Conservation (phyloP, 164 flowering plant genomes). For the grape (Vitis vinifera) region DNA sequence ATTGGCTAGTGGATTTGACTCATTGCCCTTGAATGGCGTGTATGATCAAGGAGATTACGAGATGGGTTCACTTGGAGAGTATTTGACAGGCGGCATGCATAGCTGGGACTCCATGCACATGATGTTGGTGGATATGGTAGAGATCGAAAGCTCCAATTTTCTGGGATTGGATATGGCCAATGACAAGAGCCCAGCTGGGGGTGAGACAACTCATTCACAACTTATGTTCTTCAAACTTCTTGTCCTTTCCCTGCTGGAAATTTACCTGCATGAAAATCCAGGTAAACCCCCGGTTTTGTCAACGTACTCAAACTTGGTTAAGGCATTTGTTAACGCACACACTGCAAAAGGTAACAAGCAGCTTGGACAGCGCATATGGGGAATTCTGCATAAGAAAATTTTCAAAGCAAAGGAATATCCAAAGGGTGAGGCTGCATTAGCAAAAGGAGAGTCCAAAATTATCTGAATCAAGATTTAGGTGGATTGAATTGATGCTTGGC, state of each 20-base stretch:
- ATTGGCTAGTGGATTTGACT: too few species aligned
- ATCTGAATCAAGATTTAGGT: too few species aligned
- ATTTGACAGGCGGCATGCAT: too few species aligned
- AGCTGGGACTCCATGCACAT: too few species aligned
- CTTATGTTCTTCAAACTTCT: slow-evolving; percentile 90
- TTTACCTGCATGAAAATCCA: slow-evolving; percentile 80
- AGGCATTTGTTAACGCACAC: slow-evolving; percentile 65
- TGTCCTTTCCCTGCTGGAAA: slow-evolving; percentile 87
- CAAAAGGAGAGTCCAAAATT: too few species aligned
- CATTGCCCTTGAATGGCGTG: too few species aligned
- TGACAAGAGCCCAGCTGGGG: slow-evolving; percentile 64
- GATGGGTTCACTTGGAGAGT: too few species aligned
- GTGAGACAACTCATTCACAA: slow-evolving; percentile 86
- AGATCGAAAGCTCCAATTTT: too few species aligned
- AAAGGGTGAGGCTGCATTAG: slow-evolving; percentile 34
- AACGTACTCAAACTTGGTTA: slow-evolving; percentile 74
- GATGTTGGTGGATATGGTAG: too few species aligned
- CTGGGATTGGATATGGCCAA: too few species aligned
- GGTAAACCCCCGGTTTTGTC: slow-evolving; percentile 68
- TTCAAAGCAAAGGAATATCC: slow-evolving; percentile 84
- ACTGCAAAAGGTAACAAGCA: slow-evolving; percentile 71
- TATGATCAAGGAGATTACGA: too few species aligned
- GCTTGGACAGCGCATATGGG: slow-evolving; percentile 87
- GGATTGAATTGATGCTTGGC: too few species aligned
- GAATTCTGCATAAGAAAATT: slow-evolving; percentile 81